phyloP scores from a whole-genome alignment of 2,329 filamentous ascomycete species.

The Cryoendolithus antarcticus region DNA sequence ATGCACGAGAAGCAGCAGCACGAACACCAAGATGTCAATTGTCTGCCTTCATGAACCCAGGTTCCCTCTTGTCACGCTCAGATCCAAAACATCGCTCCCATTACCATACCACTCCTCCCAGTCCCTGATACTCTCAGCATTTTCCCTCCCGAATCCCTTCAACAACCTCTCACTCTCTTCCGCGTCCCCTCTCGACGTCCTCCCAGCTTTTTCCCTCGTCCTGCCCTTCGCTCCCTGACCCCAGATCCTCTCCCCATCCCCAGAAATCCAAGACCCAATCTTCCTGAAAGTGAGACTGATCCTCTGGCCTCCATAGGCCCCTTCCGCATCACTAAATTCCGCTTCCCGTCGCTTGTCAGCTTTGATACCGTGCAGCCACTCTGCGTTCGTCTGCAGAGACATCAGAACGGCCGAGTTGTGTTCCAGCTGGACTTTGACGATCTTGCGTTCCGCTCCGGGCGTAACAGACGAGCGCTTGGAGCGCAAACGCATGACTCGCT shows the following conservation, averaged over 20 bases:
- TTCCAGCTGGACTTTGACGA: constrained; percentile 49
- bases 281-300: constrained; percentile 86
- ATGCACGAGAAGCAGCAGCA: too few species aligned
- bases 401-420: constrained; percentile 84
- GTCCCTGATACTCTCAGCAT: constrained; percentile 55
- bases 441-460: neutral
- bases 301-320: constrained; percentile 60
- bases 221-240: constrained; percentile 78
- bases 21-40: too few species aligned
- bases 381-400: constrained; percentile 66
- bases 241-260: constrained; percentile 61
- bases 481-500: constrained; percentile 78
- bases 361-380: constrained; percentile 86
- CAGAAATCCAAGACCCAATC: constrained; percentile 73
- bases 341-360: constrained; percentile 62
- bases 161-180: constrained; percentile 57
- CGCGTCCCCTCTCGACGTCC: constrained; percentile 58
- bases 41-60: too few species aligned
- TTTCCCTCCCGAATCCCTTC: constrained; percentile 72
- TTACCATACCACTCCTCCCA: constrained; percentile 65
- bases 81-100: constrained; percentile 74
- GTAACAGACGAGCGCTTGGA: constrained; percentile 49
- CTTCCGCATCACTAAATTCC: constrained; percentile 59
- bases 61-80: constrained; percentile 14
- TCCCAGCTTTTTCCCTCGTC: constrained; percentile 43